phyloP scores from a whole-genome alignment of 108 stramenopile genomes.

The Nitzschia sp. region DNA sequence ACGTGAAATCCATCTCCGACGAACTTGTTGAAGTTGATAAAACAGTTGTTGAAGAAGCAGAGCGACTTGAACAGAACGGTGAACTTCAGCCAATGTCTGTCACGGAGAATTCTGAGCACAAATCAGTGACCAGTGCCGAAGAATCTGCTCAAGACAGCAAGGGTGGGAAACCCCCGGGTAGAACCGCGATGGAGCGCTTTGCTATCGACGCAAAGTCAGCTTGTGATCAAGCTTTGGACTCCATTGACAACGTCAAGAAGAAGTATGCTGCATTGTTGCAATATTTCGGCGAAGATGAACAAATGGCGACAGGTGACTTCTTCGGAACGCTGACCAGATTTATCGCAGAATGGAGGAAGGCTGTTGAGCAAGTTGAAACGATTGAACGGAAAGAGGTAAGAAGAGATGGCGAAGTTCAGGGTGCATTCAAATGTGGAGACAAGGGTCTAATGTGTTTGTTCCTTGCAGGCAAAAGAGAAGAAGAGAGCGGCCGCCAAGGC shows the following conservation, averaged over 20 bases:
- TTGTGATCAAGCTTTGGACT: constrained; percentile 49
- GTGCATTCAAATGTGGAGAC: background rate
- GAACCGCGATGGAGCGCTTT: constrained; percentile 80
- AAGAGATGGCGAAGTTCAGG: constrained; percentile 9
- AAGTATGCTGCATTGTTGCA: constrained; percentile 59
- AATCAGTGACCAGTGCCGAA: constrained; percentile 42
- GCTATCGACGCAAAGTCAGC: constrained; percentile 46
- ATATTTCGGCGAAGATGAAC: constrained; percentile 90
- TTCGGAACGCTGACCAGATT: constrained; percentile 84
- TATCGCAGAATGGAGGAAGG: constrained; percentile 61
- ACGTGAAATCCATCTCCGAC: constrained; percentile 58
- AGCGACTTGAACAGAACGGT: constrained; percentile 44
- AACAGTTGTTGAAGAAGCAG: constrained; percentile 61
- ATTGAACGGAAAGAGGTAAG: constrained; percentile 53
- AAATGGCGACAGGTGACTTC: constrained; percentile 79
- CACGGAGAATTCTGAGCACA: constrained; percentile 60
- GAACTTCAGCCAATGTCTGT: constrained; percentile 40
- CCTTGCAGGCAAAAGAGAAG: constrained; percentile 28
- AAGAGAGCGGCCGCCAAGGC: constrained; percentile 28
- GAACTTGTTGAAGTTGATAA: constrained; percentile 55
- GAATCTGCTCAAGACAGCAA: constrained; percentile 70
- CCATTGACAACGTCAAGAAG: constrained; percentile 56
- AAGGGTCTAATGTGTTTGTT: background rate
- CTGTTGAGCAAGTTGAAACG: constrained; percentile 62
- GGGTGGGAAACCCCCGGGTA: constrained; percentile 42